A percentile compares a stretch with the other conserved stretches of the same genome.
Conservation (phyloP, 345 rosid genomes). For the Xanthoceras sorbifolium region DNA sequence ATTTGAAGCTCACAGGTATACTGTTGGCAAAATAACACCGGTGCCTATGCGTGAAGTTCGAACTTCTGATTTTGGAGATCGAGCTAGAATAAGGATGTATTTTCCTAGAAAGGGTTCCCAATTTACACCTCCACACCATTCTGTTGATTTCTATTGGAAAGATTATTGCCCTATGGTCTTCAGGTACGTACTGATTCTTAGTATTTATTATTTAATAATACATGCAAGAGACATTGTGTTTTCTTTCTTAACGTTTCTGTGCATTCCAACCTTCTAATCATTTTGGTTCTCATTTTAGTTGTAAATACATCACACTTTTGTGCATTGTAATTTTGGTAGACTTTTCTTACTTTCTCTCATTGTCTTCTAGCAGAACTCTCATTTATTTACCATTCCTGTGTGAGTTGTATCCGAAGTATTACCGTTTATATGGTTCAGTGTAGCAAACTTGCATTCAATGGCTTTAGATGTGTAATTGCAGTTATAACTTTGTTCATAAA, state of each 20-base stretch:
- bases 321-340: neutral
- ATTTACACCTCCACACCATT: conserved; percentile 86
- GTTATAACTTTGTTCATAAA: conserved; percentile 3
- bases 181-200: conserved; percentile 49
- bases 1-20: conserved; percentile 73
- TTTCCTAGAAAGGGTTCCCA: conserved; percentile 87
- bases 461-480: neutral
- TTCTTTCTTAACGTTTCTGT: neutral
- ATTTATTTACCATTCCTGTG: neutral
- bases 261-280: neutral
- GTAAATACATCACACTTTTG: neutral
- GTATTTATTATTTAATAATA: conserved; percentile 13
- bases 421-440: neutral
- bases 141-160: conserved; percentile 88
- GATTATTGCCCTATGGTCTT: conserved; percentile 99
- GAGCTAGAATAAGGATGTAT: conserved; percentile 90
- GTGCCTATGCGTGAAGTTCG: conserved; percentile 91
- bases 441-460: neutral
- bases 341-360: neutral
- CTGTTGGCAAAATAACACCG: conserved; percentile 95
- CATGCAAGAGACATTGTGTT: neutral
- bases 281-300: neutral
- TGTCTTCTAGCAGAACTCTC: neutral
- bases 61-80: conserved; percentile 84
- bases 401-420: neutral